Evolutionary conservation across 805 yeast species (phyloP).

Genomic region (Brettanomyces nanus): DNA sequence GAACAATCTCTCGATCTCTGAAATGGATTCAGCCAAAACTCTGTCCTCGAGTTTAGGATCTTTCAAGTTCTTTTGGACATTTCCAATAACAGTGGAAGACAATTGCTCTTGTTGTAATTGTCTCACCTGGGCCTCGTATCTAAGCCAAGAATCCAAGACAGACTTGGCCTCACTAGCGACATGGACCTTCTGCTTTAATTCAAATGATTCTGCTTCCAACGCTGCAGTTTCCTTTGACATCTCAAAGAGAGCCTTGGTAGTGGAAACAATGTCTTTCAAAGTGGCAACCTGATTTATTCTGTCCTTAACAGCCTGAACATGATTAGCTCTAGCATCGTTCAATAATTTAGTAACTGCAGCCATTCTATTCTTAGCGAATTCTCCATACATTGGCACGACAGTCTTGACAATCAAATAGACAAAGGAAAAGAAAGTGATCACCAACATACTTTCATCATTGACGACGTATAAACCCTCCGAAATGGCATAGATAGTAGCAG

Average conservation of each 20-base stretch:
- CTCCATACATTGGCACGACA: slow-evolving; percentile 90
- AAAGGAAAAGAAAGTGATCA: slow-evolving; percentile 73
- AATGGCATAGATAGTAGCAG: slow-evolving; percentile 90
- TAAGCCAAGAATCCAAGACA: slow-evolving; percentile 97
- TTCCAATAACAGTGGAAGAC: slow-evolving; percentile 75
- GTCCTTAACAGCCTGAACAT: slow-evolving; percentile 85
- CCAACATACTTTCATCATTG: slow-evolving; percentile 87
- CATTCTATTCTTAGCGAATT: slow-evolving; percentile 83
- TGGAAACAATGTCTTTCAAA: slow-evolving; percentile 84
- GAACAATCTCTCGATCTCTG: slow-evolving; percentile 85
- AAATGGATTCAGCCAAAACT: slow-evolving; percentile 82
- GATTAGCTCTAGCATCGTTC: slow-evolving; percentile 82
- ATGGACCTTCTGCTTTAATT: slow-evolving; percentile 83
- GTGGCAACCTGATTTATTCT: slow-evolving; percentile 85
- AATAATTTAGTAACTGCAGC: slow-evolving; percentile 45
- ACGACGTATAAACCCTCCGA: slow-evolving; percentile 88
- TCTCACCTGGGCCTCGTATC: slow-evolving; percentile 95
- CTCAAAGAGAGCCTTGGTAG: slow-evolving; percentile 87
- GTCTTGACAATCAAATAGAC: slow-evolving; percentile 70
- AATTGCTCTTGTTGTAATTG: slow-evolving; percentile 93
- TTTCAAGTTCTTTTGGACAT: slow-evolving; percentile 76
- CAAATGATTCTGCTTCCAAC: slow-evolving; percentile 90
- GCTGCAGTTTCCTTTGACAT: slow-evolving; percentile 95
- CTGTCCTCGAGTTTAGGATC: slow-evolving; percentile 91
- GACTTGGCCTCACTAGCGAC: slow-evolving; percentile 87